These are phyloP conservation scores for Aurantiochytrium sp. DNA, from an alignment of 108 stramenopile genomes.

Conservation along the genomic window DNA sequence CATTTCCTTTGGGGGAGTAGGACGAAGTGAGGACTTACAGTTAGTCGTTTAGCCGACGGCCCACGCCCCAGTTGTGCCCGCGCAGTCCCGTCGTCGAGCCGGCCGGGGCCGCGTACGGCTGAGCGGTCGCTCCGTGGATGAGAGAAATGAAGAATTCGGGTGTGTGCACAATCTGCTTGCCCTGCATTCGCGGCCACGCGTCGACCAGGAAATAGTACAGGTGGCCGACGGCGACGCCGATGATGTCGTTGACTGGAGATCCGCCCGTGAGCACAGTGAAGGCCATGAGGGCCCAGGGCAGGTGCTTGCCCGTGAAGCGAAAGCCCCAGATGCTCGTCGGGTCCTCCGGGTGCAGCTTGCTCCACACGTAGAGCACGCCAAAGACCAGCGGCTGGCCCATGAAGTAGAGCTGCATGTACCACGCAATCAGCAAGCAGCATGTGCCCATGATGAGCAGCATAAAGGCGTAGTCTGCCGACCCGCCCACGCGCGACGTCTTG, in stretches of 20 bases:
- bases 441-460: background rate
- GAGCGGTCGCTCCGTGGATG: background rate
- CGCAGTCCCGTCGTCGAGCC: background rate
- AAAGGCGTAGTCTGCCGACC: background rate
- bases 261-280: background rate
- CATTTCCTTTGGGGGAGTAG: too few species aligned
- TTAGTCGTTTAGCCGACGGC: background rate
- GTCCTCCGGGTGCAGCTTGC: constrained; percentile 26
- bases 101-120: background rate
- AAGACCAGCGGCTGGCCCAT: constrained; percentile 25
- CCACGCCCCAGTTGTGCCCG: background rate
- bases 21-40: too few species aligned
- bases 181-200: background rate
- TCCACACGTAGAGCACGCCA: constrained; percentile 38
- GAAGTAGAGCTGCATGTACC: background rate
- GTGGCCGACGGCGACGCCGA: background rate
- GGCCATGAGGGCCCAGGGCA: constrained; percentile 24
- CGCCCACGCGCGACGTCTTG: background rate
- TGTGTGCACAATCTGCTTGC: background rate
- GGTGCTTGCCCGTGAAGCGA: constrained; percentile 19
- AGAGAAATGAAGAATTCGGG: background rate
- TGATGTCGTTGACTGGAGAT: background rate
- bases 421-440: background rate
- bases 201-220: background rate
- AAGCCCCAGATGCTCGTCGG: constrained; percentile 35